Evolutionary conservation across 768 basidiomycete species (phyloP).

Genomic region (Saitozyma sp.): DNA sequence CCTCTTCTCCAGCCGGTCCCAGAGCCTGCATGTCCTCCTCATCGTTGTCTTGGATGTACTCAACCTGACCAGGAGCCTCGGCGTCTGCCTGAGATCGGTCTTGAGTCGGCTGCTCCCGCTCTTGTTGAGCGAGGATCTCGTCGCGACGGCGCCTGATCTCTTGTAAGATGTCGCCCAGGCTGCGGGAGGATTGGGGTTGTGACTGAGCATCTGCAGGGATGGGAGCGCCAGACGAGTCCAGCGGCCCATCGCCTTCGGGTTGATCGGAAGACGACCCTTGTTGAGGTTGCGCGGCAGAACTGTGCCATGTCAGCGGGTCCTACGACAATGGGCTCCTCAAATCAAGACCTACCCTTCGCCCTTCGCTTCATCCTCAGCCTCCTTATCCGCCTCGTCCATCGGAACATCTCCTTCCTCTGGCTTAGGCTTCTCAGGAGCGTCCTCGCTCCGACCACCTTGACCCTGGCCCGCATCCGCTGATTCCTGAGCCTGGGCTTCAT

Average conservation of each 20-base stretch:
- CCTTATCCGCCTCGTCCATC: slow-evolving; percentile 17
- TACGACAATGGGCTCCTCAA: not conserved
- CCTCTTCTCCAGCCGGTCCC: slow-evolving; percentile 80
- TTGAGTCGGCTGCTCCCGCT: slow-evolving; percentile 48
- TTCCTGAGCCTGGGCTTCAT: slow-evolving; percentile 49
- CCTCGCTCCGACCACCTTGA: slow-evolving; percentile 23
- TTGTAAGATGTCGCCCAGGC: slow-evolving; percentile 77
- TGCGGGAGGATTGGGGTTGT: slow-evolving; percentile 58
- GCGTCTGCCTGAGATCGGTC: slow-evolving; percentile 20
- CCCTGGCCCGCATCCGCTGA: slow-evolving; percentile 29
- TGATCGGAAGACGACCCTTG: slow-evolving; percentile 47
- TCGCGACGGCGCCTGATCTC: slow-evolving; percentile 81
- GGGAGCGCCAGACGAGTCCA: slow-evolving; percentile 38
- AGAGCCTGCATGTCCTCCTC: slow-evolving; percentile 77
- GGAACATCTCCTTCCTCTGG: not conserved
- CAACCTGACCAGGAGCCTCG: slow-evolving; percentile 57
- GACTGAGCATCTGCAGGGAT: slow-evolving; percentile 28
- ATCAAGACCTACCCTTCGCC: slow-evolving; percentile 34
- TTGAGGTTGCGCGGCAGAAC: slow-evolving; percentile 25
- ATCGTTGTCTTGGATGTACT: slow-evolving; percentile 66
- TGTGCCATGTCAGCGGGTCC: slow-evolving; percentile 14
- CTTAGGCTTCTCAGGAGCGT: slow-evolving; percentile 52
- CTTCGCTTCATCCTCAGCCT: slow-evolving; percentile 45
- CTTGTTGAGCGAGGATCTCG: slow-evolving; percentile 61
- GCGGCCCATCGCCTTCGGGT: slow-evolving; percentile 51